These are phyloP conservation scores for Candida dendrica DNA, from an alignment of 805 yeast genomes.

Conservation along the genomic window DNA sequence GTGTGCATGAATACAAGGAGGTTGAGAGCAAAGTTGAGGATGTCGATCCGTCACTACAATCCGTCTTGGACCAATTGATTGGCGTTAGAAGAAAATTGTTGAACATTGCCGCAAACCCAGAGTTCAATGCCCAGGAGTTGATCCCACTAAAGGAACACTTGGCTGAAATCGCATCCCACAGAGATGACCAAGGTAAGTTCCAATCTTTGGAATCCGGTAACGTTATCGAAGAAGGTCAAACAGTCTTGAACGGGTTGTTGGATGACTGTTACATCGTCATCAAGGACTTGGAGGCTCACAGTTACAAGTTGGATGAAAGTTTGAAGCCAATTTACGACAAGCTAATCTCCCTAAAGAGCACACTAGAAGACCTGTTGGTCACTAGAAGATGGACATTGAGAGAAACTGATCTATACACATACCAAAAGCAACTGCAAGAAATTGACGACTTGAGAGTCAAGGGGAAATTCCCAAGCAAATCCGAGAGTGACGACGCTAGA, in stretches of 20 bases:
- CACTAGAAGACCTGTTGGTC: constrained; percentile 74
- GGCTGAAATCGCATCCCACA: constrained; percentile 34
- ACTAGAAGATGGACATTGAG: constrained; percentile 97
- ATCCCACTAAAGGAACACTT: constrained; percentile 31
- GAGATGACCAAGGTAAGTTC: constrained; percentile 55
- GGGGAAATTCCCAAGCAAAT: constrained; percentile 41
- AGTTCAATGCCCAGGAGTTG: constrained; percentile 23
- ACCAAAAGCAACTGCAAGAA: constrained; percentile 64
- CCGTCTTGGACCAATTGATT: constrained; percentile 53
- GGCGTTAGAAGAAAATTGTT: constrained; percentile 56
- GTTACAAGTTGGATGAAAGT: constrained; percentile 37
- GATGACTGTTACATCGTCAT: constrained; percentile 79
- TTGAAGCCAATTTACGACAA: constrained; percentile 56
- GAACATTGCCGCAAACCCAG: constrained; percentile 38
- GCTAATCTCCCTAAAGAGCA: constrained; percentile 58
- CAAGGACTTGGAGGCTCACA: constrained; percentile 51
- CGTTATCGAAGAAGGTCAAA: constrained; percentile 31
- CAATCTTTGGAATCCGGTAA: constrained; percentile 26
- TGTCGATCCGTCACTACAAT: constrained; percentile 42
- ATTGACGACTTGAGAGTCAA: constrained; percentile 68
- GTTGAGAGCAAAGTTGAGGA: constrained; percentile 51
- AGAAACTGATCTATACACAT: constrained; percentile 85
- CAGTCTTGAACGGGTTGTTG: constrained; percentile 60
- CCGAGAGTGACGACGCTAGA: constrained; percentile 26
- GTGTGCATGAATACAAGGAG: constrained; percentile 48